Percentiles rank a stretch among this genome's conserved stretches.
Evolutionary conservation across 495 filamentous ascomycete genomes (phyloP).

Genomic region (Tetracladium setigerum): DNA sequence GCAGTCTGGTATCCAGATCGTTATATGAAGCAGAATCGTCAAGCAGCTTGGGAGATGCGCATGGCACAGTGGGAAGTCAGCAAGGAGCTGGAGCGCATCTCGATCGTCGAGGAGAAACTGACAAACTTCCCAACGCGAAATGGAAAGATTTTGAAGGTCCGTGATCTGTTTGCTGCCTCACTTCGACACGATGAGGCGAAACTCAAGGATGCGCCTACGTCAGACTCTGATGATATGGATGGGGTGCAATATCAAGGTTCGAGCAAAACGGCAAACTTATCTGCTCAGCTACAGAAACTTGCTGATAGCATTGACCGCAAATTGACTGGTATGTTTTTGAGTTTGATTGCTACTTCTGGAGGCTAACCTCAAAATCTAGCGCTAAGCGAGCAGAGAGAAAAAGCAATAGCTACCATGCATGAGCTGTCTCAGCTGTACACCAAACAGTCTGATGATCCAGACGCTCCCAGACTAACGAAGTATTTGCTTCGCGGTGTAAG

Average conservation of each 20-base stretch:
- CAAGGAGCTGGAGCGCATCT: slow-evolving; percentile 18
- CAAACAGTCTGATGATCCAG: slow-evolving; percentile 39
- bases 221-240: slow-evolving; percentile 15
- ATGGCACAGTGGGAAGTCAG: slow-evolving; percentile 25
- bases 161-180: slow-evolving; percentile 15
- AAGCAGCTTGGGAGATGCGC: slow-evolving; percentile 38
- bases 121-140: slow-evolving; percentile 9
- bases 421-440: slow-evolving; percentile 46
- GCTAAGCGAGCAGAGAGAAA: slow-evolving; percentile 44
- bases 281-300: slow-evolving; percentile 31
- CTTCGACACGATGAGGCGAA: slow-evolving; percentile 24
- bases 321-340: slow-evolving; percentile 34
- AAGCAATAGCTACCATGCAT: slow-evolving; percentile 36
- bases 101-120: slow-evolving; percentile 18
- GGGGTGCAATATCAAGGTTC: background rate
- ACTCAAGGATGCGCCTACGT: slow-evolving; percentile 21
- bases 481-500: slow-evolving; percentile 19
- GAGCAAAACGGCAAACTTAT: slow-evolving; percentile 26
- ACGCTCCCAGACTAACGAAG: slow-evolving; percentile 33
- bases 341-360: background rate
- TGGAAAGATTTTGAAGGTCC: slow-evolving; percentile 17
- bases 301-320: slow-evolving; percentile 41
- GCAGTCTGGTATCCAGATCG: slow-evolving; percentile 69
- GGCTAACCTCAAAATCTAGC: slow-evolving; percentile 25
- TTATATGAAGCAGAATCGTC: slow-evolving; percentile 55